Evolutionary conservation across 176 grass and related monocot species (phyloP), one percentile per base, ranked within the genome.

Genomic region (Paspalum notatum): DNA sequence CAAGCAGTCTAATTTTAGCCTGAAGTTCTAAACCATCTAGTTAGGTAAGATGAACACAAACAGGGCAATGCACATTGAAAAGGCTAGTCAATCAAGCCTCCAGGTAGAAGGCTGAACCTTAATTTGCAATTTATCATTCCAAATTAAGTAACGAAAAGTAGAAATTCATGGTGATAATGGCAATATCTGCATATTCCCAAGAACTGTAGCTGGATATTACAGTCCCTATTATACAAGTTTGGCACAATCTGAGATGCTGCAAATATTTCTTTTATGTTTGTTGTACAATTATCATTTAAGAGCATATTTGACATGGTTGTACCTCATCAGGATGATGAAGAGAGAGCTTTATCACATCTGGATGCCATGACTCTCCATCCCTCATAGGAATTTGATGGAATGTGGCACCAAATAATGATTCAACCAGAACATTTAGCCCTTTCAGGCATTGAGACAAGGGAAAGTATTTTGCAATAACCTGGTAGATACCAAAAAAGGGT

Each of bases 321-420:
- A 97, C 95, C 95, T 98, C 92, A 68, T 92, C 83, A 81, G 86
- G 90, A 85, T 94, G 95, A 89, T 89, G 84, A 65, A 98, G 92
- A 91, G 92, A 91, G 16, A 98, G 86, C 71, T 98, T 94, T 59
- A 98, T 89, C 58, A 98, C 95, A 87, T 94, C 90, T 75, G 90
- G 90, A 93, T 98, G 92, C 92, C 92, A 98, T n/a, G 89, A 94
- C 50, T 98, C 95, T 44, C 86, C 78, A 37, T 85, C 74, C 44
- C 73, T 62, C 73, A 89, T 83, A 38, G 90, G 92, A 85, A 98
- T 83, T 79, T 84, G 75, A 85, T 82, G 84, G 72, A 98, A 98
- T 63, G 83, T 98, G 9, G 92, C 92, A 80, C 92, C 95, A 93
- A 98, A 94, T 80, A 98, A 91, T 63, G 92, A 94, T 77, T 94